A percentile compares a stretch with the other conserved stretches of the same genome.
phyloP scores from a whole-genome alignment of 441 rosid genomes.

The Euphorbia schlechtendalii region DNA sequence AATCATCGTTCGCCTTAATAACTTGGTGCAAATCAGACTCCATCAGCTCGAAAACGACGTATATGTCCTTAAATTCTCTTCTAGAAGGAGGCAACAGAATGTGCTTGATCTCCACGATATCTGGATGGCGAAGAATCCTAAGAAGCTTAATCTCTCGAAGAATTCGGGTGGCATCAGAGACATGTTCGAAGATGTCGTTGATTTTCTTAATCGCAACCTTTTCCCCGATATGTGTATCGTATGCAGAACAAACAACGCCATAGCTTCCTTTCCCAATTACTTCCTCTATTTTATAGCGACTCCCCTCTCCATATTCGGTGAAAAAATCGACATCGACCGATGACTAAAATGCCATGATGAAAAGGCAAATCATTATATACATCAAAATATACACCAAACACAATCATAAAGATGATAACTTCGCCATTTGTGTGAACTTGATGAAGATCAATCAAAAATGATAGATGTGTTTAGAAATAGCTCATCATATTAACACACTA shows the following conservation, averaged over 20 bases:
- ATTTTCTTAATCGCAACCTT: constrained; percentile 96
- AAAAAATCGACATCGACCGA: constrained; percentile 83
- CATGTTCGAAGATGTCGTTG: constrained; percentile 93
- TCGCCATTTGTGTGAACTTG: not conserved
- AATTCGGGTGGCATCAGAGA: constrained; percentile 92
- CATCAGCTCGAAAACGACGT: constrained; percentile 94
- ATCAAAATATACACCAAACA: not conserved
- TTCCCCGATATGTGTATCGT: constrained; percentile 76
- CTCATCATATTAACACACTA: not conserved
- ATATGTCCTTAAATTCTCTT: constrained; percentile 89
- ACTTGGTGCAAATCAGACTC: constrained; percentile 97
- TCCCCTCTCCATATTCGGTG: constrained; percentile 95
- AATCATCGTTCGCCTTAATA: constrained; percentile 94
- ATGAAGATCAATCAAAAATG: constrained; percentile 3
- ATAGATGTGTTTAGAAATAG: not conserved
- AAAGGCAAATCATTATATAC: constrained; percentile 6
- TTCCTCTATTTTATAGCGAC: constrained; percentile 88
- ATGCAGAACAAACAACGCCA: constrained; percentile 94
- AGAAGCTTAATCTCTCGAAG: constrained; percentile 96
- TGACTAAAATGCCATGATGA: constrained; percentile 40
- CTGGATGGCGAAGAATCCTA: constrained; percentile 87
- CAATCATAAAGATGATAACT: not conserved
- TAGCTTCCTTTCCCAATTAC: constrained; percentile 97
- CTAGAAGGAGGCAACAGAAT: constrained; percentile 91
- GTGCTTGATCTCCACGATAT: constrained; percentile 95